Percentiles rank a stretch among this genome's conserved stretches.
Evolutionary conservation across 148 eudicot genomes (phyloP).

Genomic region (Mesembryanthemum crystallinum): DNA sequence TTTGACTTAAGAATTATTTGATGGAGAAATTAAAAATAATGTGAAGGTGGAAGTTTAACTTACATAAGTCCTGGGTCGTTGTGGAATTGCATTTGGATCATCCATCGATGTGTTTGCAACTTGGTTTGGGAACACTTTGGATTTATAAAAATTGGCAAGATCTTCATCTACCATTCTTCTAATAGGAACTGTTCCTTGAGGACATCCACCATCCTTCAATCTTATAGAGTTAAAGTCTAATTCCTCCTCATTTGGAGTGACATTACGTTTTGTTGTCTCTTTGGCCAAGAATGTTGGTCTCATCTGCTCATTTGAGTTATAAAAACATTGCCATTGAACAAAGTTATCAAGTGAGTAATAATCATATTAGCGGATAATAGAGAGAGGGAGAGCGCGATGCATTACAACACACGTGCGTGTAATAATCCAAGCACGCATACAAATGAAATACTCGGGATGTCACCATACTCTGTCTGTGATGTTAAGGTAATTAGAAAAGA

Average conservation of each 20-base stretch:
- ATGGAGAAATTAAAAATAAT: neutral
- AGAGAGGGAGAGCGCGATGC: too few relatives aligned
- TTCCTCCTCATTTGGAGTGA: neutral
- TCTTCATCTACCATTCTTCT: conserved; percentile 1
- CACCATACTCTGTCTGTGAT: too few relatives aligned
- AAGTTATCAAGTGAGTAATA: too few relatives aligned
- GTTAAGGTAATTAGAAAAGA: neutral
- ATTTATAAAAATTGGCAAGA: neutral
- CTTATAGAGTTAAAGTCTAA: neutral
- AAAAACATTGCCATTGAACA: neutral
- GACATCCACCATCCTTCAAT: conserved; percentile 9
- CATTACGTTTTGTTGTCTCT: neutral
- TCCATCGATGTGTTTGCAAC: neutral
- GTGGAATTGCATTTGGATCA: neutral
- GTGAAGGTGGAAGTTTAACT: neutral
- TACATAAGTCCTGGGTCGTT: neutral
- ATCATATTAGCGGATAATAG: too few relatives aligned
- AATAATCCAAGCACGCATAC: too few relatives aligned
- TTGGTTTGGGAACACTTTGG: neutral
- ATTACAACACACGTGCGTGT: too few relatives aligned
- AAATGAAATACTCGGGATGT: too few relatives aligned
- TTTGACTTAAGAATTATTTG: too few relatives aligned
- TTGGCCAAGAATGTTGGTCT: neutral
- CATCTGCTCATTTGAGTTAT: neutral
- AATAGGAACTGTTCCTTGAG: conserved; percentile 8